Conservation (phyloP, 192 early-diverging fungal species). For the Dimargaris xerosporica region DNA sequence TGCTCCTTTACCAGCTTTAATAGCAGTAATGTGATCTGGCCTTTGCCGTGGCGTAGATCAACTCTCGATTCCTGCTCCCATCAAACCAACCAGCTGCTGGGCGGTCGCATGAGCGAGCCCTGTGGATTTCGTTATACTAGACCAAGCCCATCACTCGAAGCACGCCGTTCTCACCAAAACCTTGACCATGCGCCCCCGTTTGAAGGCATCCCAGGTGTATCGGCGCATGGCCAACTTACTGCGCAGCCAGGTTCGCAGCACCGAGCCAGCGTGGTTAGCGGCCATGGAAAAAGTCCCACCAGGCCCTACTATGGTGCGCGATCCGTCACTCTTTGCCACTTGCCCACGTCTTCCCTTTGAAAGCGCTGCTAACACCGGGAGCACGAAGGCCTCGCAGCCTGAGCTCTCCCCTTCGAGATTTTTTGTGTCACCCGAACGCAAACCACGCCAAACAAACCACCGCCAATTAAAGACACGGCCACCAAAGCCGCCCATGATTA, state of each 20-base stretch:
- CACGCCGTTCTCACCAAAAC: no score
- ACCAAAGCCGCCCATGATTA: conserved; percentile 51
- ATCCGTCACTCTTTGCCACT: conserved; percentile 26
- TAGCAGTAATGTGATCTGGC: no score
- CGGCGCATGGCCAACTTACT: conserved; percentile 14
- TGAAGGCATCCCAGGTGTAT: no score
- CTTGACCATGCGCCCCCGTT: no score
- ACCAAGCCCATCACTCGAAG: no score
- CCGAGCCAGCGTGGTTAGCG: conserved; percentile 28
- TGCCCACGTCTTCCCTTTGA: conserved; percentile 23
- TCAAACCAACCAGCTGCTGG: no score
- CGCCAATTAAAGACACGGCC: conserved; percentile 41
- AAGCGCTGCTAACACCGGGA: not conserved
- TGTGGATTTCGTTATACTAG: no score
- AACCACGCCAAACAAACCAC: conserved; percentile 17
- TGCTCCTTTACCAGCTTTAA: no score
- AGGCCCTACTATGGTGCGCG: conserved; percentile 26
- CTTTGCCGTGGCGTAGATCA: no score
- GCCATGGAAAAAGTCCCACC: conserved; percentile 26
- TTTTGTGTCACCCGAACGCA: conserved; percentile 22
- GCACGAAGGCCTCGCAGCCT: not conserved
- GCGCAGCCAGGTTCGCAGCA: conserved; percentile 19
- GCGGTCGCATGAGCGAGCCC: no score
- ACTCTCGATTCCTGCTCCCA: no score
- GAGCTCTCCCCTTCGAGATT: conserved; percentile 19